Conservation (phyloP, 257 asterid genomes). For the Nicotiana sylvestris region DNA sequence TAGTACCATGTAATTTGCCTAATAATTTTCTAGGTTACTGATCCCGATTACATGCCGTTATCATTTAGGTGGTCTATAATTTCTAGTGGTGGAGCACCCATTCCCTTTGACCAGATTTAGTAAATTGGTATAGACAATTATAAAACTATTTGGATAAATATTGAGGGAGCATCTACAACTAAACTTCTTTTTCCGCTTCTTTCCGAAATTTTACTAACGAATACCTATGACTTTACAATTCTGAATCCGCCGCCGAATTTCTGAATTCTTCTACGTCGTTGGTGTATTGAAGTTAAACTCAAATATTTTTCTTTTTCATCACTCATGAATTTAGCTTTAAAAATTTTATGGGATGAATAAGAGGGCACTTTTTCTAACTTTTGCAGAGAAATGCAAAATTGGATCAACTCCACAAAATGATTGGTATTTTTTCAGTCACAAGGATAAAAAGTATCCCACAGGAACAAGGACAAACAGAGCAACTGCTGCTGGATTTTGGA, state of each 20-base stretch:
- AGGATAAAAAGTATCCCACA: constrained; percentile 81
- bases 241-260: no score
- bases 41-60: background rate
- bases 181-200: no score
- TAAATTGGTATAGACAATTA: no score
- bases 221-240: no score
- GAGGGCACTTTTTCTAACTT: background rate
- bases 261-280: no score
- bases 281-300: background rate
- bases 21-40: background rate
- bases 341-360: background rate
- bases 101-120: no score
- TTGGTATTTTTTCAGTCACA: constrained; percentile 94
- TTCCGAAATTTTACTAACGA: no score
- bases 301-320: no score
- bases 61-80: background rate
- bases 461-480: constrained; percentile 91
- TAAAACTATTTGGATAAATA: no score
- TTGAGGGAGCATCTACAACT: no score
- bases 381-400: constrained; percentile 69
- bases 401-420: constrained; percentile 90
- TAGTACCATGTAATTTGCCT: background rate
- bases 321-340: no score
- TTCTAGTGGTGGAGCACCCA: no score
- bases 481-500: constrained; percentile 90